A percentile compares a stretch with the other conserved stretches of the same genome.
These are phyloP conservation scores for Mariannaea elegans DNA, from an alignment of 2,329 filamentous ascomycete species.

Conservation along the genomic window DNA sequence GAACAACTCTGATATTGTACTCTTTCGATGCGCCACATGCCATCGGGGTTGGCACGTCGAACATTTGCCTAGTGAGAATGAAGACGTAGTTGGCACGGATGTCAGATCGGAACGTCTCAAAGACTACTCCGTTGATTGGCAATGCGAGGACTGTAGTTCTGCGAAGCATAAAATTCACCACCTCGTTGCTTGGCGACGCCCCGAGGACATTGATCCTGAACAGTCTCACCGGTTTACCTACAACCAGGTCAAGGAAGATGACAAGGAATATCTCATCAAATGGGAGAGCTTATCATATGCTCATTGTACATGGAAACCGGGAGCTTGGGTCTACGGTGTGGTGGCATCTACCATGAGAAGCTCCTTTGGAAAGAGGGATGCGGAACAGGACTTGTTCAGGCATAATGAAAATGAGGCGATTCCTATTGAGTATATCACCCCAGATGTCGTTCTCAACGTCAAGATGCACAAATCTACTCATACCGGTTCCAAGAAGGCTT, in stretches of 20 bases:
- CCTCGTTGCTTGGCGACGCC: conserved; percentile 90
- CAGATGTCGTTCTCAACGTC: conserved; percentile 90
- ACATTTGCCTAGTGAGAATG: conserved; percentile 70
- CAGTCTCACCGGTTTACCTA: conserved; percentile 25
- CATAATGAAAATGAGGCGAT: conserved; percentile 81
- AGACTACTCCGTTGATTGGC: conserved; percentile 80
- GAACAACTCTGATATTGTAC: conserved; percentile 78
- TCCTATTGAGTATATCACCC: conserved; percentile 83
- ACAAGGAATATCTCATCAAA: conserved; percentile 93
- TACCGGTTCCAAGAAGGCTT: conserved; percentile 70
- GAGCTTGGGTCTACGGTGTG: conserved; percentile 86
- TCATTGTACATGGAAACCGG: conserved; percentile 86
- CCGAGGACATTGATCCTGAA: conserved; percentile 38
- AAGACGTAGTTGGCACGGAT: conserved; percentile 43
- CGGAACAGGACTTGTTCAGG: conserved; percentile 65
- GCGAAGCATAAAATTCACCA: conserved; percentile 73
- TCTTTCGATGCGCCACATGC: conserved; percentile 86
- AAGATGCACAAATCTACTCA: conserved; percentile 61
- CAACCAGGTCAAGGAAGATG: conserved; percentile 64
- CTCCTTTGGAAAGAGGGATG: conserved; percentile 78
- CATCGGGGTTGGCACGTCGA: conserved; percentile 84
- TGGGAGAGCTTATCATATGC: conserved; percentile 86
- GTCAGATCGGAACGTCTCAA: conserved; percentile 63
- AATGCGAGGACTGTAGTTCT: conserved; percentile 79
- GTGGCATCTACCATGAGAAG: conserved; percentile 70